These are phyloP conservation scores for Leccinum fallax DNA, from an alignment of 1,284 basidiomycete genomes.

Conservation along the genomic window DNA sequence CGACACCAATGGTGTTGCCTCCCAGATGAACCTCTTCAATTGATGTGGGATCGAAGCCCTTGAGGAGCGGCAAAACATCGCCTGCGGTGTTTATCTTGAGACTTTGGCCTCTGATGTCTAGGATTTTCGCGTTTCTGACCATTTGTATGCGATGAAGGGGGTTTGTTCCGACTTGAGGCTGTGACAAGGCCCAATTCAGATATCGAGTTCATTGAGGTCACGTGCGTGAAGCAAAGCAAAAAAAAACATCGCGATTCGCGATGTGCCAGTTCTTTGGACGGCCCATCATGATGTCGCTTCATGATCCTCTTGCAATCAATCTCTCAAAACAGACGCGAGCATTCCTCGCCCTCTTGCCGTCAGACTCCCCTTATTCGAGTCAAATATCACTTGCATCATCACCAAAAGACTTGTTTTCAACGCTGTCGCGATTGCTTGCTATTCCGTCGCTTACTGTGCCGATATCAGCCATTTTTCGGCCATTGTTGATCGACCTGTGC, in stretches of 20 bases:
- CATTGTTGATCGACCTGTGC: conserved; percentile 70
- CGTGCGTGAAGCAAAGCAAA: conserved; percentile 17
- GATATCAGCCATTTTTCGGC: conserved; percentile 63
- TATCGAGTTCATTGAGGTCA: conserved; percentile 23
- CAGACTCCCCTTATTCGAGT: conserved; percentile 38
- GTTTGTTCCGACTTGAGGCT: not conserved
- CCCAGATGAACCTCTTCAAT: conserved; percentile 92
- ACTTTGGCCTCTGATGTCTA: conserved; percentile 35
- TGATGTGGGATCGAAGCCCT: conserved; percentile 62
- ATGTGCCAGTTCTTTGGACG: not conserved
- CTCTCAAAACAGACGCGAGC: conserved; percentile 50
- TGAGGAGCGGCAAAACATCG: conserved; percentile 81
- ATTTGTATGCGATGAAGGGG: conserved; percentile 17
- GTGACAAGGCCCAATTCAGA: not conserved
- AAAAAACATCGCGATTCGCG: not conserved
- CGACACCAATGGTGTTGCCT: conserved; percentile 95
- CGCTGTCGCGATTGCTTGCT: conserved; percentile 53
- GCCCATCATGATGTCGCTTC: conserved; percentile 18
- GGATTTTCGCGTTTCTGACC: conserved; percentile 21
- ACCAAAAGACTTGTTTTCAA: conserved; percentile 41
- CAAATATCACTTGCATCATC: conserved; percentile 38
- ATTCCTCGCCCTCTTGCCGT: conserved; percentile 46
- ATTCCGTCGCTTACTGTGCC: conserved; percentile 55
- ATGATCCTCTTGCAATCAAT: conserved; percentile 51
- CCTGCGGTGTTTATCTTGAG: conserved; percentile 83